These are phyloP conservation scores for Wickerhamiella shivajii DNA, from an alignment of 805 yeast genomes.

Conservation along the genomic window DNA sequence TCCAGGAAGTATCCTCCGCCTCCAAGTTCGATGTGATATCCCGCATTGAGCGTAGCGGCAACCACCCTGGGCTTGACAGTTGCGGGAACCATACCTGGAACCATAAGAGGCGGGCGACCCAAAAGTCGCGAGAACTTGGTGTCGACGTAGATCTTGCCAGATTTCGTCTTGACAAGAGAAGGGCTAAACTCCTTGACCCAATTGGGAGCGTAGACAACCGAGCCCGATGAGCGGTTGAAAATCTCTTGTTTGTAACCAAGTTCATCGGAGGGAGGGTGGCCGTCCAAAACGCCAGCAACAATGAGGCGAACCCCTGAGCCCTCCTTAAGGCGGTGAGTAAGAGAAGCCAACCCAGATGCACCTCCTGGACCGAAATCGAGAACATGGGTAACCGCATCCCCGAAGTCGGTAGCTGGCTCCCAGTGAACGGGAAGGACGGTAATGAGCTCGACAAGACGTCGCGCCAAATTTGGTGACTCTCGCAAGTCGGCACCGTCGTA, in stretches of 20 bases:
- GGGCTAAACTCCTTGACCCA: constrained; percentile 89
- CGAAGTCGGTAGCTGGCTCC: constrained; percentile 75
- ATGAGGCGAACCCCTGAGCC: constrained; percentile 96
- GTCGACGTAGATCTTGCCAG: constrained; percentile 62
- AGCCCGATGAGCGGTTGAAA: constrained; percentile 50
- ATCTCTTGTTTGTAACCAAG: constrained; percentile 93
- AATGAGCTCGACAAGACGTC: constrained; percentile 67
- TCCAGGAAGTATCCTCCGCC: constrained; percentile 97
- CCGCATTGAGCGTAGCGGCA: constrained; percentile 87
- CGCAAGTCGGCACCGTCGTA: constrained; percentile 71
- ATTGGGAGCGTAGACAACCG: constrained; percentile 71
- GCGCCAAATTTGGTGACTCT: constrained; percentile 38
- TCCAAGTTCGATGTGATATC: constrained; percentile 93
- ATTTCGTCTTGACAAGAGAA: constrained; percentile 55
- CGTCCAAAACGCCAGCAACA: constrained; percentile 81
- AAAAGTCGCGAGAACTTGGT: constrained; percentile 85
- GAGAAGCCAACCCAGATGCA: constrained; percentile 85
- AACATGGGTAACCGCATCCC: constrained; percentile 57
- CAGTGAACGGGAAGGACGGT: constrained; percentile 85
- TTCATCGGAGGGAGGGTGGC: constrained; percentile 54
- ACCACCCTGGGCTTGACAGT: constrained; percentile 92
- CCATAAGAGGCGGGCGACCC: constrained; percentile 92
- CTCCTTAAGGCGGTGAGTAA: constrained; percentile 94
- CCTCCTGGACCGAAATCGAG: constrained; percentile 99
- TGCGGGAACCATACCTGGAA: constrained; percentile 99